These are phyloP conservation scores for Clonostachys byssicola DNA, from an alignment of 2,329 filamentous ascomycete species.

Conservation along the genomic window DNA sequence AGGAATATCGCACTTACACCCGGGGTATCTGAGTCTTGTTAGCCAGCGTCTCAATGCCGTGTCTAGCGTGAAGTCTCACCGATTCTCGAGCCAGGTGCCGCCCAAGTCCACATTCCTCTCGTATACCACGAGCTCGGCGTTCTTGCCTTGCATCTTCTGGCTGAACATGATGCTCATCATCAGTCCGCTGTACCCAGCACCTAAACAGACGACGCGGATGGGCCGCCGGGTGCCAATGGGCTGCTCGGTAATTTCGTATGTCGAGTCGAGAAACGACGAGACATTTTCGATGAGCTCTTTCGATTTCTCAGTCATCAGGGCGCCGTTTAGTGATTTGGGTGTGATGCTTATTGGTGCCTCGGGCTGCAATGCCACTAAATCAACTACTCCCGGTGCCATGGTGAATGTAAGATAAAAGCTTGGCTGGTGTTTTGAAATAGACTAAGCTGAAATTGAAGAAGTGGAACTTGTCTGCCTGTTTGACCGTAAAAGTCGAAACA, in stretches of 20 bases:
- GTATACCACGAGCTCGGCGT: constrained; percentile 1
- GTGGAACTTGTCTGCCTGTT: too few relatives aligned
- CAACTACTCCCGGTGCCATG: too few relatives aligned
- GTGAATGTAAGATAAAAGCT: too few relatives aligned
- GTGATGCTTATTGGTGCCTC: too few relatives aligned
- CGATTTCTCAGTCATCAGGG: too few relatives aligned
- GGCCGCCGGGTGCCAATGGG: constrained; percentile 12
- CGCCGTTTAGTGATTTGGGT: too few relatives aligned
- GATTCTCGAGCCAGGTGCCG: constrained; percentile 3
- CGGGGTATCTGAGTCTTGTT: constrained; percentile 1
- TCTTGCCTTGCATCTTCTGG: constrained; percentile 6
- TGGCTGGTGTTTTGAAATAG: too few relatives aligned
- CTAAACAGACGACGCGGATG: constrained; percentile 14
- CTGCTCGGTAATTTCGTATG: constrained; percentile 13
- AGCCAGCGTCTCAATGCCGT: too few relatives aligned
- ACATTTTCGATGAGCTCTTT: too few relatives aligned
- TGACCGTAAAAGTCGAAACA: too few relatives aligned
- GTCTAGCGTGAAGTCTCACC: neutral
- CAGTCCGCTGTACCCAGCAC: neutral
- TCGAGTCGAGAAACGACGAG: neutral
- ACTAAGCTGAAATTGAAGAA: too few relatives aligned
- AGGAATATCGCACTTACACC: constrained; percentile 5
- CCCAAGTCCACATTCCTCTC: constrained; percentile 1
- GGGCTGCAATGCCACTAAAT: too few relatives aligned
- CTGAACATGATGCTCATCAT: constrained; percentile 50